Percentiles rank a stretch among this genome's conserved stretches.
Conservation (phyloP, 2,329 filamentous ascomycete species). For the Neonectria magnoliae region DNA sequence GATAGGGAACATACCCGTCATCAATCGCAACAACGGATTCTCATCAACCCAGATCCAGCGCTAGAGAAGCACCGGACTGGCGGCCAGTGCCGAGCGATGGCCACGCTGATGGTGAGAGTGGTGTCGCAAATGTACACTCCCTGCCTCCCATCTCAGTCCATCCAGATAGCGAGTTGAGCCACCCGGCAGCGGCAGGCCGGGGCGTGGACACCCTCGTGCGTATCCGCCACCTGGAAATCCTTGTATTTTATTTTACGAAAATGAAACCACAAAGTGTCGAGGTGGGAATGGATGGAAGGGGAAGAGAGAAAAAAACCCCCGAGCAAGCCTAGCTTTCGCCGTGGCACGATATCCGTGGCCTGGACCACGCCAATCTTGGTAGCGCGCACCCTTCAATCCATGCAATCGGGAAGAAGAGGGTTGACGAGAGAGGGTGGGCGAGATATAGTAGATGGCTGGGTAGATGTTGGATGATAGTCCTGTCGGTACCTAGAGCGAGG, state of each 20-base stretch:
- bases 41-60: slow-evolving; percentile 23
- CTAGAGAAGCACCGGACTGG: slow-evolving; percentile 25
- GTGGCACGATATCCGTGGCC: slow-evolving; percentile 6
- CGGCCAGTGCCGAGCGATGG: slow-evolving; percentile 30
- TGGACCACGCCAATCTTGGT: slow-evolving; percentile 25
- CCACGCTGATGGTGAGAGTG: slow-evolving; percentile 24
- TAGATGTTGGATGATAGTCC: slow-evolving; percentile 5
- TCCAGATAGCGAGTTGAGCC: slow-evolving; percentile 14
- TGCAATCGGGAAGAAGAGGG: not conserved
- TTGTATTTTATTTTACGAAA: slow-evolving; percentile 18
- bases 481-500: not conserved
- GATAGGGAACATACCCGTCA: slow-evolving; percentile 23
- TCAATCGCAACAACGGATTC: slow-evolving; percentile 21
- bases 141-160: slow-evolving; percentile 29
- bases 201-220: slow-evolving; percentile 12
- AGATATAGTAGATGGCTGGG: slow-evolving; percentile 29
- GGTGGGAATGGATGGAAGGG: not conserved
- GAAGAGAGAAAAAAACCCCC: not conserved
- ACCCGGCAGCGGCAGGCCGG: slow-evolving; percentile 1
- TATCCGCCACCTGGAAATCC: slow-evolving; percentile 15
- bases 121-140: slow-evolving; percentile 38
- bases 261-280: slow-evolving; percentile 7
- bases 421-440: slow-evolving; percentile 30
- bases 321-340: slow-evolving; percentile 6
- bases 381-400: slow-evolving; percentile 13